Conservation (phyloP, 805 yeast genomes). For the Cyberlindnera mycetangii region DNA sequence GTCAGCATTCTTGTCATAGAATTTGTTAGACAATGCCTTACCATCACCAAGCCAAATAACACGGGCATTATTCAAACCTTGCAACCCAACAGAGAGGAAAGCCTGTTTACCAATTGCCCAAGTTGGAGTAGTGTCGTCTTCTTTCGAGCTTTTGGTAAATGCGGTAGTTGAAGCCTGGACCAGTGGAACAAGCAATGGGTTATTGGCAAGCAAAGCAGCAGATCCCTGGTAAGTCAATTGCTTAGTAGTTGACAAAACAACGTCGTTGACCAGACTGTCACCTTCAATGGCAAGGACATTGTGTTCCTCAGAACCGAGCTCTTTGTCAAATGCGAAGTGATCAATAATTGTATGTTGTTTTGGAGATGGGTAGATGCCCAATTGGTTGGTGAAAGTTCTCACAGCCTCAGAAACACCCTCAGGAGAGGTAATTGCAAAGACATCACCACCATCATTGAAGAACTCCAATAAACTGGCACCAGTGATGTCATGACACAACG, state of each 20-base stretch:
- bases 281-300: constrained; percentile 21
- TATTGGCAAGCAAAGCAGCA: constrained; percentile 68
- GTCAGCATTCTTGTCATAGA: constrained; percentile 30
- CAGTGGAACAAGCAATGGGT: constrained; percentile 67
- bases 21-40: constrained; percentile 45
- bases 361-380: constrained; percentile 85
- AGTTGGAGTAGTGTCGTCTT: constrained; percentile 39
- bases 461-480: constrained; percentile 55
- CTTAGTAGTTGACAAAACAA: constrained; percentile 25
- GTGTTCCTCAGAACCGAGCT: constrained; percentile 27
- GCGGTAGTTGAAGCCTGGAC: constrained; percentile 65
- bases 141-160: constrained; percentile 47
- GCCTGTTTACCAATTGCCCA: constrained; percentile 88
- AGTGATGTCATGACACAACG: constrained; percentile 37
- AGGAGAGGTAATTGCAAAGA: constrained; percentile 59
- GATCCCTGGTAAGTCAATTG: constrained; percentile 46
- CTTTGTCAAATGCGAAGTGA: constrained; percentile 47
- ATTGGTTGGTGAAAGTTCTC: constrained; percentile 65
- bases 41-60: constrained; percentile 77
- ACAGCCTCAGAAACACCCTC: constrained; percentile 55
- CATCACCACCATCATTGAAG: constrained; percentile 66
- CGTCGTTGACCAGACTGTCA: constrained; percentile 18
- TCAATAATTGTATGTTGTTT: constrained; percentile 63
- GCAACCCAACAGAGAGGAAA: constrained; percentile 71
- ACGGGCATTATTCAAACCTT: constrained; percentile 76